A percentile compares a stretch with the other conserved stretches of the same genome.
These are phyloP conservation scores for Lodderomyces theae DNA, from an alignment of 1,139 yeast species.

Conservation along the genomic window DNA sequence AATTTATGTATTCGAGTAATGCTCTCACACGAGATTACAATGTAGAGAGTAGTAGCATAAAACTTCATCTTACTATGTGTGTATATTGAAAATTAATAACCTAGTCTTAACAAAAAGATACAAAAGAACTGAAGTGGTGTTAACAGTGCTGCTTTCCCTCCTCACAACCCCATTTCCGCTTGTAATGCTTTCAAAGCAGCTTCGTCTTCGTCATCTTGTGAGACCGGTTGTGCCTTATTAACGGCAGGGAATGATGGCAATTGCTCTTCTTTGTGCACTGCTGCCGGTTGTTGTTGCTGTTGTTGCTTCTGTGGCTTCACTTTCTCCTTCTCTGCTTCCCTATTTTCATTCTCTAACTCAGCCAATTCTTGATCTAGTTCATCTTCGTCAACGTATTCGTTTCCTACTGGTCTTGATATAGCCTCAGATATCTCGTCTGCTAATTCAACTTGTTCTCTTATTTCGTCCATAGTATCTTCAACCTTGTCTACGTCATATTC, in stretches of 20 bases:
- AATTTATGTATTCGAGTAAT: no score
- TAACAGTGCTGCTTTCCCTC: no score
- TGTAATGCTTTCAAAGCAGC: constrained; percentile 85
- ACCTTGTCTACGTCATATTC: constrained; percentile 95
- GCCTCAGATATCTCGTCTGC: constrained; percentile 97
- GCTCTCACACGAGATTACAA: no score
- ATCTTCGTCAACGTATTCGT: constrained; percentile 73
- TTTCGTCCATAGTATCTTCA: constrained; percentile 98
- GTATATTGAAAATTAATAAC: no score
- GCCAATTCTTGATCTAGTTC: constrained; percentile 91
- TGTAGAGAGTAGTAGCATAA: no score
- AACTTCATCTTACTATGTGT: neutral
- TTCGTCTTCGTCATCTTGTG: constrained; percentile 82
- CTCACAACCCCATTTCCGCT: constrained; percentile 90
- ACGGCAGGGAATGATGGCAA: constrained; percentile 53
- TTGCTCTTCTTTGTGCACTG: constrained; percentile 15
- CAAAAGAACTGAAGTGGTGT: constrained; percentile 1
- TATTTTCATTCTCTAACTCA: constrained; percentile 78
- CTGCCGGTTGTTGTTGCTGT: constrained; percentile 13
- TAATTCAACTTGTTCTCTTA: constrained; percentile 92
- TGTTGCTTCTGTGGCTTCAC: constrained; percentile 16
- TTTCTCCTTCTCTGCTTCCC: constrained; percentile 35
- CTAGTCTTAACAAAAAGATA: neutral
- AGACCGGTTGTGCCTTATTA: constrained; percentile 34
- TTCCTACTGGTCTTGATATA: constrained; percentile 85